Conservation (phyloP, 352 stramenopile species). For the Achlya hypogyna region DNA sequence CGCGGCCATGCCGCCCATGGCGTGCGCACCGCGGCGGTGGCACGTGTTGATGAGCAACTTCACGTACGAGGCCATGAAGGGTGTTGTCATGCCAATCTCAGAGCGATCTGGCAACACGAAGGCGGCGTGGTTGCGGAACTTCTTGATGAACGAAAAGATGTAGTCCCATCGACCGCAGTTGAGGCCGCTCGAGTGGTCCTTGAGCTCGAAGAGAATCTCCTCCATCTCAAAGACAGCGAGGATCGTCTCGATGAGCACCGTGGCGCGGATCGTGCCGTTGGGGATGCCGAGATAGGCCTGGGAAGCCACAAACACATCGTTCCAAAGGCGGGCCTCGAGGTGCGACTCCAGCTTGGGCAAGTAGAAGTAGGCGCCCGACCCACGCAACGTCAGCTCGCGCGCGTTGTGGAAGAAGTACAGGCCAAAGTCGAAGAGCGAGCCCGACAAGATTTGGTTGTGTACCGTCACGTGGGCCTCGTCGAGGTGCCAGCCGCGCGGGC, state of each 20-base stretch:
- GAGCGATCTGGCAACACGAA: slow-evolving; percentile 90
- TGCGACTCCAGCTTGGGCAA: slow-evolving; percentile 94
- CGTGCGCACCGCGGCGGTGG: slow-evolving; percentile 91
- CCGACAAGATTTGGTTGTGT: slow-evolving; percentile 87
- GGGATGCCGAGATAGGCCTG: slow-evolving; percentile 89
- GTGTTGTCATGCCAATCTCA: slow-evolving; percentile 90
- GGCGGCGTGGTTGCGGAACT: slow-evolving; percentile 84
- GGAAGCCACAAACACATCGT: slow-evolving; percentile 92
- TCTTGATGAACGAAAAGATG: slow-evolving; percentile 97
- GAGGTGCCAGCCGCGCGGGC: slow-evolving; percentile 90
- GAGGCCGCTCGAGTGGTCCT: slow-evolving; percentile 90
- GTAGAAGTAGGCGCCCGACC: slow-evolving; percentile 92
- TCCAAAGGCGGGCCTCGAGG: slow-evolving; percentile 93
- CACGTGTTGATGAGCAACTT: slow-evolving; percentile 92
- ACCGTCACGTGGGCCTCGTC: slow-evolving; percentile 92
- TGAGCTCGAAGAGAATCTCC: slow-evolving; percentile 93
- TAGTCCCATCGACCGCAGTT: slow-evolving; percentile 98
- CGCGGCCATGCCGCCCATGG: slow-evolving; percentile 96
- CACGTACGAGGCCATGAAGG: slow-evolving; percentile 93
- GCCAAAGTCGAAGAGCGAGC: slow-evolving; percentile 93
- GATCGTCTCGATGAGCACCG: slow-evolving; percentile 95
- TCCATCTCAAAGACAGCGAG: slow-evolving; percentile 96
- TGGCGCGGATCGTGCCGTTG: slow-evolving; percentile 87
- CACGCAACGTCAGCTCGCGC: slow-evolving; percentile 69
- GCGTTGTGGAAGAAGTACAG: slow-evolving; percentile 96